A percentile compares a stretch with the other conserved stretches of the same genome.
phyloP scores from a whole-genome alignment of 352 stramenopile genomes.

The Sclerospora graminicola region DNA sequence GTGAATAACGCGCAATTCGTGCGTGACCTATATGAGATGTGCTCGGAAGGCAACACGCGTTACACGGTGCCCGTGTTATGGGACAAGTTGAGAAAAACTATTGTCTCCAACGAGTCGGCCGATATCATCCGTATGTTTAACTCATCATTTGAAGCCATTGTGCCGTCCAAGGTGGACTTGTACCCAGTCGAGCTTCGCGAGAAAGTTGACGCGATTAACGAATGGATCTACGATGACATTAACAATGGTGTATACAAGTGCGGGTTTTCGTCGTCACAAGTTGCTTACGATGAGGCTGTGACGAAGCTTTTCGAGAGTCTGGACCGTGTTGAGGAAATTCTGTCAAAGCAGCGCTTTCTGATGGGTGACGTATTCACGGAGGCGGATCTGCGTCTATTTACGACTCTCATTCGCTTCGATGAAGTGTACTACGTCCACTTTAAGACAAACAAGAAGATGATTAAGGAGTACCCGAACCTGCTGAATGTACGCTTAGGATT shows the following conservation, averaged over 20 bases:
- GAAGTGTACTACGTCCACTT: conserved; percentile 82
- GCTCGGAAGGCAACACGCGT: conserved; percentile 58
- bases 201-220: conserved; percentile 86
- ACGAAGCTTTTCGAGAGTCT: conserved; percentile 57
- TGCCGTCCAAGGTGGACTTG: conserved; percentile 61
- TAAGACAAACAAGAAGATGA: conserved; percentile 84
- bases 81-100: conserved; percentile 84
- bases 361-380: conserved; percentile 62
- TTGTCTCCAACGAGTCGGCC: conserved; percentile 91
- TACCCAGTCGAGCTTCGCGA: conserved; percentile 66
- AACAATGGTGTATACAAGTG: conserved; percentile 91
- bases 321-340: conserved; percentile 59
- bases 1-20: conserved; percentile 56
- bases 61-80: conserved; percentile 88
- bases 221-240: conserved; percentile 88
- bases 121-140: conserved; percentile 92
- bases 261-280: conserved; percentile 84
- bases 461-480: conserved; percentile 85
- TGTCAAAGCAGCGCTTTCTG: conserved; percentile 56
- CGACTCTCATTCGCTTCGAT: conserved; percentile 76
- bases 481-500: conserved; percentile 39
- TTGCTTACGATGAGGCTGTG: conserved; percentile 80
- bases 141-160: conserved; percentile 60
- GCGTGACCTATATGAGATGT: conserved; percentile 77
- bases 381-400: conserved; percentile 72